A percentile compares a stretch with the other conserved stretches of the same genome.
These are phyloP conservation scores for Dacryopinax spathularia DNA, from an alignment of 768 basidiomycete genomes.

Conservation along the genomic window DNA sequence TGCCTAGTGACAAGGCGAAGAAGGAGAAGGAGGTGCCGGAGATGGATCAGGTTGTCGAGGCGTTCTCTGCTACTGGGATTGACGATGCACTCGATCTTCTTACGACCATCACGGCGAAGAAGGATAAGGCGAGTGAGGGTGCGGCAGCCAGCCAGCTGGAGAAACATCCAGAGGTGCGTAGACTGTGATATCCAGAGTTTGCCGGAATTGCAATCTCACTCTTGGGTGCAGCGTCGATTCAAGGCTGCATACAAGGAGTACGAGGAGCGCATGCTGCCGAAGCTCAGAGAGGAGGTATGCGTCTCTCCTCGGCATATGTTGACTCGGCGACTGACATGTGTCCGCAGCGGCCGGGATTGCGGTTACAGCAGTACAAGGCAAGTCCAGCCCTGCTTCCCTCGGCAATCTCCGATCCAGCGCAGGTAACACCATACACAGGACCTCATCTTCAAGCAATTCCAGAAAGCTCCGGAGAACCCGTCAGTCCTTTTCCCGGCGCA, in stretches of 20 bases:
- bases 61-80: slow-evolving; percentile 70
- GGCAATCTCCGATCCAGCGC: not conserved
- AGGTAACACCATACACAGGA: slow-evolving; percentile 36
- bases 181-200: slow-evolving; percentile 2
- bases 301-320: slow-evolving; percentile 9
- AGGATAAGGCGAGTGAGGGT: slow-evolving; percentile 84
- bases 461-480: slow-evolving; percentile 94
- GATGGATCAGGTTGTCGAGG: slow-evolving; percentile 38
- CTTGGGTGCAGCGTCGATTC: slow-evolving; percentile 10
- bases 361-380: slow-evolving; percentile 80
- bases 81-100: slow-evolving; percentile 83
- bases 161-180: slow-evolving; percentile 75
- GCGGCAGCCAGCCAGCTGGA: slow-evolving; percentile 76
- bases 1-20: slow-evolving; percentile 8
- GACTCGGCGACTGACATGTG: not conserved
- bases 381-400: slow-evolving; percentile 9
- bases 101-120: slow-evolving; percentile 78
- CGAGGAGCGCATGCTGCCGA: slow-evolving; percentile 72
- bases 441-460: slow-evolving; percentile 82
- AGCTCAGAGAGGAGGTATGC: slow-evolving; percentile 54
- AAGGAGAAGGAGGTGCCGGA: slow-evolving; percentile 15
- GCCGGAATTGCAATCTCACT: not conserved
- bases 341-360: slow-evolving; percentile 67
- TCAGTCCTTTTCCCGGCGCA: slow-evolving; percentile 27
- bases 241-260: slow-evolving; percentile 85